These are phyloP conservation scores for Psilocybe azurescens DNA, from an alignment of 768 basidiomycete species.

Conservation along the genomic window DNA sequence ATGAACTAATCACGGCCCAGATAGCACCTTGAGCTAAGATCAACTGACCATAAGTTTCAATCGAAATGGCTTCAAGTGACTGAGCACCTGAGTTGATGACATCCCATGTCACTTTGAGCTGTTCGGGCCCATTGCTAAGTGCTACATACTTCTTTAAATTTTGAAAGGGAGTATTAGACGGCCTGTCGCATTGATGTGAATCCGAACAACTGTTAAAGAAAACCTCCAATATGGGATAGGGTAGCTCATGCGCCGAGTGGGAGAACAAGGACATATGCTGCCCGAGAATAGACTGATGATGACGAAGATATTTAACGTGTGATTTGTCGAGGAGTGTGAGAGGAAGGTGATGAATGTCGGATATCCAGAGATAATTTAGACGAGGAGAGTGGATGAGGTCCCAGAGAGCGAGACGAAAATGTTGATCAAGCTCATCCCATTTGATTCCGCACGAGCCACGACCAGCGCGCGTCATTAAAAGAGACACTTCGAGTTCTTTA, in stretches of 20 bases:
- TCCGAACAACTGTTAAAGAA: conserved; percentile 1
- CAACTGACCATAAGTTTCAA: conserved; percentile 7
- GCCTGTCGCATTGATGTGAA: not conserved
- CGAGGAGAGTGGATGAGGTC: conserved; percentile 1
- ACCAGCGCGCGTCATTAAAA: not conserved
- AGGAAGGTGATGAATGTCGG: conserved; percentile 7
- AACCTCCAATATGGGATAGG: conserved; percentile 5
- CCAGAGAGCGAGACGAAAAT: conserved; percentile 2
- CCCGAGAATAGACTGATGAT: conserved; percentile 7
- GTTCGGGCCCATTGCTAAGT: conserved; percentile 6
- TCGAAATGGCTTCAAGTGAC: conserved; percentile 3
- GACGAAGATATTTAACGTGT: conserved; percentile 7
- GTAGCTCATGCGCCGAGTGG: conserved; percentile 4
- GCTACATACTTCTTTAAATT: not conserved
- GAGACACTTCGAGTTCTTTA: not conserved
- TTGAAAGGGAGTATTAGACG: conserved; percentile 1
- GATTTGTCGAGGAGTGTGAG: conserved; percentile 11
- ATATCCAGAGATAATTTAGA: conserved; percentile 7
- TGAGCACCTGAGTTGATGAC: conserved; percentile 1
- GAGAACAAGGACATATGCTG: conserved; percentile 5
- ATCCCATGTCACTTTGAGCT: conserved; percentile 1
- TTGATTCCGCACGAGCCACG: conserved; percentile 2
- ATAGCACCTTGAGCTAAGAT: not conserved
- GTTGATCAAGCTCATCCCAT: conserved; percentile 4
- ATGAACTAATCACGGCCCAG: not conserved